A percentile compares a stretch with the other conserved stretches of the same genome.
Conservation (phyloP, 1,284 basidiomycete species). For the Cutaneotrichosporon cavernicola region DNA sequence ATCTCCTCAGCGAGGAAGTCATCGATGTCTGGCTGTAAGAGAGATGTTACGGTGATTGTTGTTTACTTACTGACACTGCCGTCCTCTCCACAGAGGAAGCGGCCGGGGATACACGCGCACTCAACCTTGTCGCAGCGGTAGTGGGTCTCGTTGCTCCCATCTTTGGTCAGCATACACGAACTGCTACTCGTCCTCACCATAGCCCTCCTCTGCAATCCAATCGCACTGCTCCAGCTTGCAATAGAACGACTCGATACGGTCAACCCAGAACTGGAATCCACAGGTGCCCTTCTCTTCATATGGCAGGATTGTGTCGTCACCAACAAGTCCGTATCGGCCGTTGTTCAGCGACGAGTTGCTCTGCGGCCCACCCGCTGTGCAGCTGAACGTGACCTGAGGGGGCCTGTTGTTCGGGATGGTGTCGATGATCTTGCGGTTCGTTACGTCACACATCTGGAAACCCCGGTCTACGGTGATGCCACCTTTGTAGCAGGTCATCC, state of each 20-base stretch:
- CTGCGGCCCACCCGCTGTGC: conserved; percentile 55
- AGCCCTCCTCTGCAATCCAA: conserved; percentile 45
- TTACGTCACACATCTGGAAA: conserved; percentile 97
- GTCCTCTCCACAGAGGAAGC: conserved; percentile 93
- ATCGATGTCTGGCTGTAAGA: conserved; percentile 68
- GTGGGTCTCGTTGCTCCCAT: conserved; percentile 65
- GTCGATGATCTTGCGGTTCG: conserved; percentile 86
- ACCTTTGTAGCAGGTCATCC: conserved; percentile 89
- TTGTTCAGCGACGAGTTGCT: conserved; percentile 16
- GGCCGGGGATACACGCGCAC: conserved; percentile 85
- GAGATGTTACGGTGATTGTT: background rate
- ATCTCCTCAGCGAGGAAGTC: conserved; percentile 90
- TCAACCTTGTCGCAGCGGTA: conserved; percentile 79
- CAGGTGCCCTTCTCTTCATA: conserved; percentile 59
- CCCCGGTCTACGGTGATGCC: conserved; percentile 88
- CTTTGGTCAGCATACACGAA: conserved; percentile 31
- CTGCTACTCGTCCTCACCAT: conserved; percentile 21
- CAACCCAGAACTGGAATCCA: conserved; percentile 97
- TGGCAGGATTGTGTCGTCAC: conserved; percentile 5
- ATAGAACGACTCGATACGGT: conserved; percentile 90
- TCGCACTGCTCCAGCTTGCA: conserved; percentile 67
- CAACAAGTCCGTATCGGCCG: conserved; percentile 4
- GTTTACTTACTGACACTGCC: conserved; percentile 77
- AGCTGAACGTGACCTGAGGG: conserved; percentile 94
- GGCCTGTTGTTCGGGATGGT: conserved; percentile 76